These are phyloP conservation scores for Salix koriyanagi DNA, from an alignment of 345 rosid genomes.

Conservation along the genomic window DNA sequence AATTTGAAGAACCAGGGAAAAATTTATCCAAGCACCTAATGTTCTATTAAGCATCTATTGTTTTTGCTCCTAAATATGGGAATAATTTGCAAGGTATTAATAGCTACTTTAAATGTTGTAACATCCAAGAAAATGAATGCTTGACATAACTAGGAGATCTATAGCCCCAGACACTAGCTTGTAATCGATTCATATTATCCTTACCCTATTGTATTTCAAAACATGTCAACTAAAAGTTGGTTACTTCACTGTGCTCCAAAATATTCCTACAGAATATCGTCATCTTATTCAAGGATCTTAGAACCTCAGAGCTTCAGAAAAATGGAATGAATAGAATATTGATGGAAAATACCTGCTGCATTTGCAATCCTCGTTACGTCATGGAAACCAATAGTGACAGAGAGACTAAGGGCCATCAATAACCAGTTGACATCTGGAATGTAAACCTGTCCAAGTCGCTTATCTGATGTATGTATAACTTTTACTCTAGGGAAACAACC, in stretches of 20 bases:
- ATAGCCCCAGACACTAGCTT: background rate
- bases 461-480: constrained; percentile 55
- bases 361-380: constrained; percentile 34
- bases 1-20: too few relatives aligned
- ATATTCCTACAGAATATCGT: background rate
- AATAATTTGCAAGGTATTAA: background rate
- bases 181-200: background rate
- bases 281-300: background rate
- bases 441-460: constrained; percentile 54
- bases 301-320: background rate
- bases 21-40: background rate
- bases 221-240: background rate
- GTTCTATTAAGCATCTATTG: background rate
- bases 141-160: background rate
- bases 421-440: constrained; percentile 61
- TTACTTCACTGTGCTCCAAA: background rate
- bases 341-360: constrained; percentile 41
- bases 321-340: background rate
- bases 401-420: constrained; percentile 54
- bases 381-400: constrained; percentile 41
- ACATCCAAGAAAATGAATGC: background rate
- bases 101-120: background rate
- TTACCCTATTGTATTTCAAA: background rate
- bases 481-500: constrained; percentile 56
- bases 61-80: background rate